Evolutionary conservation across 306 rosid species (phyloP).

Genomic region (Senna tora): DNA sequence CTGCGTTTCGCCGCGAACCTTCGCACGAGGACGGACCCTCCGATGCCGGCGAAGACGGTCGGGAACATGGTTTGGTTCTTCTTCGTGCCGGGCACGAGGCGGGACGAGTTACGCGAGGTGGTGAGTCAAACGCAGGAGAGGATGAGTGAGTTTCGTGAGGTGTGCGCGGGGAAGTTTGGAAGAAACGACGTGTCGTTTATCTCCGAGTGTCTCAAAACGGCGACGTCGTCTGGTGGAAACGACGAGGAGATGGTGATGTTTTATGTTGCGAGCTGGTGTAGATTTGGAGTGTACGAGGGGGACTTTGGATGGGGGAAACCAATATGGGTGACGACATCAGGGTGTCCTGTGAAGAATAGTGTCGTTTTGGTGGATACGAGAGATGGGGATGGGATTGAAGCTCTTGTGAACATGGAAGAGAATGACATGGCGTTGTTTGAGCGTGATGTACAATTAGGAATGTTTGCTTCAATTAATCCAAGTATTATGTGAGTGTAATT

Average conservation of each 20-base stretch:
- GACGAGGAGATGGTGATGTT: neutral
- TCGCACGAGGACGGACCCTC: conserved; percentile 45
- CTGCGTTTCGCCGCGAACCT: conserved; percentile 35
- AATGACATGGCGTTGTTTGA: neutral
- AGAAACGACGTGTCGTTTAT: neutral
- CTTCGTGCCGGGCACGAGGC: neutral
- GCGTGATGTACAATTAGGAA: neutral
- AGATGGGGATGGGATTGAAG: conserved; percentile 58
- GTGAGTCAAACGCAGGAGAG: conserved; percentile 37
- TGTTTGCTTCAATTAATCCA: neutral
- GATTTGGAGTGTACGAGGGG: neutral
- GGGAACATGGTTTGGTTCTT: conserved; percentile 45
- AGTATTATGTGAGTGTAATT: too few species aligned
- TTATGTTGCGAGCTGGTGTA: neutral
- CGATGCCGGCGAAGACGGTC: conserved; percentile 23
- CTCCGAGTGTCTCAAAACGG: neutral
- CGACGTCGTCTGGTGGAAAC: neutral
- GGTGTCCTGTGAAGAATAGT: conserved; percentile 2
- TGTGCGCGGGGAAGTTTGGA: neutral
- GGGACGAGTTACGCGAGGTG: conserved; percentile 31
- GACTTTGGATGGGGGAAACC: conserved; percentile 64
- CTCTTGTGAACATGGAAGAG: conserved; percentile 42
- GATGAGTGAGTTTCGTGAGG: conserved; percentile 12
- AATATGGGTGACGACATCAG: conserved; percentile 34
- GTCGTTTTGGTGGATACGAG: conserved; percentile 44